Percentiles rank a stretch among this genome's conserved stretches.
These are phyloP conservation scores for Apiospora arundinis DNA, from an alignment of 2,329 filamentous ascomycete genomes.

Conservation along the genomic window DNA sequence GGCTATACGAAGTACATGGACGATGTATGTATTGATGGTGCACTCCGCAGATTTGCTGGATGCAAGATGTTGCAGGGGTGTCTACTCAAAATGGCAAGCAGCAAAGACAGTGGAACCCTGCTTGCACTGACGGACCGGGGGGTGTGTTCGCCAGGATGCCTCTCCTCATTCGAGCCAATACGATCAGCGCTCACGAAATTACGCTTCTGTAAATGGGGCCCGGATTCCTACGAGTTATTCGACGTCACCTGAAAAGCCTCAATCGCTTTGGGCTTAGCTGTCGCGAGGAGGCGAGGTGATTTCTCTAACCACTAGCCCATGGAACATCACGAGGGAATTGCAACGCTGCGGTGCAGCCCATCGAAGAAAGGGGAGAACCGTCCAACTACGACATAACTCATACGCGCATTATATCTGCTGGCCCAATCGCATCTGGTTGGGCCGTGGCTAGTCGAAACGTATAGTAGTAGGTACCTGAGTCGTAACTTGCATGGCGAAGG, in stretches of 20 bases:
- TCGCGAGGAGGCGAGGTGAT: neutral
- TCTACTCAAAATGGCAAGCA: neutral
- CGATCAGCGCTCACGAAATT: conserved; percentile 3
- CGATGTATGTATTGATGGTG: no score
- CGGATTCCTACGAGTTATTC: neutral
- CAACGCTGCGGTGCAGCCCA: neutral
- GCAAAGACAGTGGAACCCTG: neutral
- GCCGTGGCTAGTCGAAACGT: neutral
- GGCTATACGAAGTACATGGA: no score
- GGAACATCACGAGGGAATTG: conserved; percentile 8
- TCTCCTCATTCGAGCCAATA: conserved; percentile 1
- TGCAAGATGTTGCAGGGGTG: conserved; percentile 3
- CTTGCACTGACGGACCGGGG: neutral
- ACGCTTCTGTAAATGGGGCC: neutral
- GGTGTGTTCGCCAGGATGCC: neutral
- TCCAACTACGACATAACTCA: no score
- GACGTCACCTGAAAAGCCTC: conserved; percentile 18
- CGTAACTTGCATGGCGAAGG: neutral
- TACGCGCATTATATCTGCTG: neutral
- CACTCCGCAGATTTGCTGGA: neutral
- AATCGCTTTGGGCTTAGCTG: conserved; percentile 8
- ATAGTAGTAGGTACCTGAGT: neutral
- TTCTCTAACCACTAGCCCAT: neutral
- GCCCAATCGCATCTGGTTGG: neutral
- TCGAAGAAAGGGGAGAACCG: no score